Percentiles rank a stretch among this genome's conserved stretches.
phyloP scores from a whole-genome alignment of 768 basidiomycete genomes.

The Polyporus arcularius region DNA sequence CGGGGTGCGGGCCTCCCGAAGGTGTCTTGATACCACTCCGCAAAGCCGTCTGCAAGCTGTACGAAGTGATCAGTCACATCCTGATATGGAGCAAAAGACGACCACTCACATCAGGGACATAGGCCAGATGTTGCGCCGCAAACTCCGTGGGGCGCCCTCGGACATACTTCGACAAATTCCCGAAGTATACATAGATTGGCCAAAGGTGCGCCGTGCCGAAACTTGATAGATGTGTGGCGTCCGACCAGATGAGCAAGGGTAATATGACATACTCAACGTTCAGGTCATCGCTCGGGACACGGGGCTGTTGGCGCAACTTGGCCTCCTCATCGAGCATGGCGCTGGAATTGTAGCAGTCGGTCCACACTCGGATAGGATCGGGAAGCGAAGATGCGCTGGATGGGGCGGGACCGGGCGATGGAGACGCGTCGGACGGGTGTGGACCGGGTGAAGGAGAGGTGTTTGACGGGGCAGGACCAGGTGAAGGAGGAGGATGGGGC shows the following conservation, averaged over 20 bases:
- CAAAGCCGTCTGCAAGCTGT: slow-evolving; percentile 36
- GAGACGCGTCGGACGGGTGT: too few species aligned
- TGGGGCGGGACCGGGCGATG: not conserved
- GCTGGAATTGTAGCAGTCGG: slow-evolving; percentile 19
- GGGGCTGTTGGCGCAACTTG: slow-evolving; percentile 5
- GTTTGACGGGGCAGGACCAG: not conserved
- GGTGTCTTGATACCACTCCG: slow-evolving; percentile 28
- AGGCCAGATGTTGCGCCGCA: slow-evolving; percentile 43
- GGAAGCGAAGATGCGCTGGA: not conserved
- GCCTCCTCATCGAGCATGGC: slow-evolving; percentile 14
- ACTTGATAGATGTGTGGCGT: slow-evolving; percentile 28
- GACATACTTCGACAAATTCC: slow-evolving; percentile 44
- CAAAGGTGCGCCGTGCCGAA: slow-evolving; percentile 34
- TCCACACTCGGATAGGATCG: slow-evolving; percentile 14
- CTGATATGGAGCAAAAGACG: not conserved
- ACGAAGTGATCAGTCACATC: not conserved
- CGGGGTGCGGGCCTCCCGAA: slow-evolving; percentile 16
- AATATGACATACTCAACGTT: slow-evolving; percentile 12
- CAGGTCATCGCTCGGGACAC: not conserved
- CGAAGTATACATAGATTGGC: slow-evolving; percentile 44
- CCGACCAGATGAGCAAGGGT: slow-evolving; percentile 27
- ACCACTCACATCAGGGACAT: slow-evolving; percentile 40
- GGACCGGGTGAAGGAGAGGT: too few species aligned
- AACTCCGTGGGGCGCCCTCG: slow-evolving; percentile 31
- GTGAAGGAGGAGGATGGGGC: not conserved